These are phyloP conservation scores for Fusarium goolgardi DNA, from an alignment of 2,329 filamentous ascomycete species.

Conservation along the genomic window DNA sequence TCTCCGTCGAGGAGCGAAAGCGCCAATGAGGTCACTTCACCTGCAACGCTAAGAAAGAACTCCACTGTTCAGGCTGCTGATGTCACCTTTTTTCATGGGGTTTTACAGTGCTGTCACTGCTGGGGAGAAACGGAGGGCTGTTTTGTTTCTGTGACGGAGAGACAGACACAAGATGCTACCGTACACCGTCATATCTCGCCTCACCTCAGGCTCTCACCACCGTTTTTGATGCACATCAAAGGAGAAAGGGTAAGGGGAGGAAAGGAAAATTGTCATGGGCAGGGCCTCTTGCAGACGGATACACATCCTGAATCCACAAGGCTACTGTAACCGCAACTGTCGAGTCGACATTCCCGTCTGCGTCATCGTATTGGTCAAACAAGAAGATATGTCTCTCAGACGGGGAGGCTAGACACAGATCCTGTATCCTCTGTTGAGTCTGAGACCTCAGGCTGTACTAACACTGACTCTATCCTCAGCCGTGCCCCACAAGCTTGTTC, in stretches of 20 bases:
- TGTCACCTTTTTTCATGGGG: constrained; percentile 37
- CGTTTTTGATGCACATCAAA: constrained; percentile 17
- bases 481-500: constrained; percentile 17
- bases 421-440: neutral
- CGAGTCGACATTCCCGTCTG: constrained; percentile 34
- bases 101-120: constrained; percentile 1
- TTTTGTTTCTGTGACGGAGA: constrained; percentile 8
- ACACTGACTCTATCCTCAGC: constrained; percentile 10
- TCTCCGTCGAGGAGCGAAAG: constrained; percentile 2
- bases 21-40: constrained; percentile 45
- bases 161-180: constrained; percentile 18
- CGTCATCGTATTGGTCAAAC: constrained; percentile 38
- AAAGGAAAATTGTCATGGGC: constrained; percentile 25
- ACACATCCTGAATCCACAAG: constrained; percentile 26
- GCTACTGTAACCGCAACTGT: constrained; percentile 18
- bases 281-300: constrained; percentile 10
- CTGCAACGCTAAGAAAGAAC: constrained; percentile 27
- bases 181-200: constrained; percentile 38
- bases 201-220: constrained; percentile 17
- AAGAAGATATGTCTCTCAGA: neutral
- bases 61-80: constrained; percentile 27
- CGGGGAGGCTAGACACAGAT: constrained; percentile 12
- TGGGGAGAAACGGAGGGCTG: constrained; percentile 5
- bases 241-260: neutral
- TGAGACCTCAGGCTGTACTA: neutral